Base-by-base conservation (phyloP, 106 monocot species). In the Dendrobium nobile region DNA sequence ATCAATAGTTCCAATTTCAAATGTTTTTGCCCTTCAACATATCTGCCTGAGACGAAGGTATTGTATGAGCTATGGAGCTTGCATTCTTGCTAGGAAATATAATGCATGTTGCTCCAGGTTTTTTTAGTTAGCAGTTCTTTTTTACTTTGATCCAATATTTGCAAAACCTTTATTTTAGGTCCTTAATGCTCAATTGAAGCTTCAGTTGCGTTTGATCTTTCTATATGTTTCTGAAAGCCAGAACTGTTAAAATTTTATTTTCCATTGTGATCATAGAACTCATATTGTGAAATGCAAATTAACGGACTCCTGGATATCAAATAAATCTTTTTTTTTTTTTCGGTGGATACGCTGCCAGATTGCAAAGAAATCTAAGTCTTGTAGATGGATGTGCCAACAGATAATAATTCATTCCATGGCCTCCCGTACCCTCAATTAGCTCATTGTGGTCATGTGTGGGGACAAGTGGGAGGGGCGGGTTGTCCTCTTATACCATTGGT, bases 141-240 rank as follows among this genome's bases (percentile, higher is more conserved):
- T 70, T 74, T 18, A 42, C 74, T n/a, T 74, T 44, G 74, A 74
- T 74, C 9, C 70, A 70, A 33, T 37, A 37, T 70, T 70, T 27
- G 13, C 27, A 70, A 70, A 37, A 5, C 37, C 37, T 70, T 70
- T 70, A 15, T 70, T 13, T 70, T 70, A 70, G 15, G 70, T 70
- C 13, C 37, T 9, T n/a, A 74, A 3, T 74, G 20, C 74, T 74
- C 19, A 74, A 44, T 74, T 42, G 41, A 43, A 74, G n/a, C 40
- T 74, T 74, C 43, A n/a, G 40, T 22, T 74, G 42, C n/a, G 13
- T 74, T 74, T 13, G 4, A 72, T 22, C 40, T 40, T 72, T 16
- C 33, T 16, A 4, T 0, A 15, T 72, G 33, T 72, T 72, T 72
- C 33, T n/a, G 2, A 16, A 72, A 16, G 40, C 16, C 20, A 40